phyloP scores from a whole-genome alignment of 768 basidiomycete genomes.

The Leccinum rimulosum region DNA sequence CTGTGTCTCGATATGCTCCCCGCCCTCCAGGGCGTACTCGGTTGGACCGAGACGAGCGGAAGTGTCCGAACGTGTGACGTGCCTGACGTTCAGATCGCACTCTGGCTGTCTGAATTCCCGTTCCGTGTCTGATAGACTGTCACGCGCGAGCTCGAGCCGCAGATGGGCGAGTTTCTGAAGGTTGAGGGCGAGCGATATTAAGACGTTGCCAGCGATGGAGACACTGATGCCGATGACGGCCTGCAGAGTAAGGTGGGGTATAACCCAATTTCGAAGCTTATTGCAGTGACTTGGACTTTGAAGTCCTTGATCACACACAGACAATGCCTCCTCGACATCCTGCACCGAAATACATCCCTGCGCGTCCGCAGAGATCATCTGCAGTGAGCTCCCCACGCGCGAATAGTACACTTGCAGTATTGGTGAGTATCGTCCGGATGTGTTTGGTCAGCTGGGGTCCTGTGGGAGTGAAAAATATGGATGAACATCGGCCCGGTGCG shows the following conservation, averaged over 20 bases:
- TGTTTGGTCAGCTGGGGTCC: conserved; percentile 91
- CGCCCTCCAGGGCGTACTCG: conserved; percentile 10
- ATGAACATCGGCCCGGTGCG: background rate
- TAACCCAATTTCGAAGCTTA: too few relatives aligned
- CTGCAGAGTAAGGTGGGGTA: conserved; percentile 54
- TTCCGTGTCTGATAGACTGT: conserved; percentile 15
- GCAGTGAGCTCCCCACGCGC: conserved; percentile 79
- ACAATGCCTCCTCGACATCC: conserved; percentile 87
- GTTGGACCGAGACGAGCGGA: too few relatives aligned
- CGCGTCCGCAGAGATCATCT: conserved; percentile 81
- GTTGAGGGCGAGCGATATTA: conserved; percentile 90
- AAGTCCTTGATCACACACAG: conserved; percentile 65
- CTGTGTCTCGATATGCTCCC: conserved; percentile 23
- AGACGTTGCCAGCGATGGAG: conserved; percentile 79
- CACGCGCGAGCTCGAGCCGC: conserved; percentile 48
- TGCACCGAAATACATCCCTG: conserved; percentile 87
- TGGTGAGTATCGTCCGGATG: conserved; percentile 92
- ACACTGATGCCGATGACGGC: conserved; percentile 78
- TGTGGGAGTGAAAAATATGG: conserved; percentile 21
- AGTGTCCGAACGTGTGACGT: background rate
- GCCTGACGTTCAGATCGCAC: conserved; percentile 1
- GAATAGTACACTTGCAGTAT: conserved; percentile 89
- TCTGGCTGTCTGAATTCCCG: conserved; percentile 10
- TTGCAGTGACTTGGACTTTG: too few relatives aligned
- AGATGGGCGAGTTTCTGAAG: conserved; percentile 90